Evolutionary conservation across 805 yeast species (phyloP), one percentile per base, ranked within the genome.

Genomic region (Blastobotrys attinorum): DNA sequence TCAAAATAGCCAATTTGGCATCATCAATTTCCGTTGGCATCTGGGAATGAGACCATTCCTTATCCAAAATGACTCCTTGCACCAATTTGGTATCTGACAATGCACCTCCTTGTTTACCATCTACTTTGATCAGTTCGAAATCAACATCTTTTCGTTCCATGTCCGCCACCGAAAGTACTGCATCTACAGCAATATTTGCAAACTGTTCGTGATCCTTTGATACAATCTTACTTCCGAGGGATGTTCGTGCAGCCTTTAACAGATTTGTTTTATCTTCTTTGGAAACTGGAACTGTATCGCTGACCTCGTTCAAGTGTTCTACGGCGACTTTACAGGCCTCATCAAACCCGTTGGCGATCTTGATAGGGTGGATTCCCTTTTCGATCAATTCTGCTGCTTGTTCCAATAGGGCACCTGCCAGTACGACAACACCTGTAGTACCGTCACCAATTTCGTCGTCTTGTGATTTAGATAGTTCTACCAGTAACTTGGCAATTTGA

Each of bases 391-490:
- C 97, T 45, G 83, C 66, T 2, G 98, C 97, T 67, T 92, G 96
- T 63, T 90, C 97, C 47, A 92, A 72, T 51, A 92, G 70, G 2
- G 97, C 95, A 53, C 96, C 84, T 1, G 98, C 97, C 42, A 92
- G 70, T 2, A 92, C 97, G 43, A 92, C 97, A 22, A 92, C 99
- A 60, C 97, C 97, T 3, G 99, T 92, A 22, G 99, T 92, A 60
- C 98, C 98, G 63, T 90, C 98, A 45, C 98, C 98, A 61, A 90
- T 87, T 67, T 90, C 97, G 62, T 92, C 96, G 64, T 90, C 98
- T 71, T 90, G 98, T 22, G 96, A 85, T 63, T 77, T 84, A 23
- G 96, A 83, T 52, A 92, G 74, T 66, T 94, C 96, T 16, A 92
- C 99, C 59, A 92, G 70, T 48, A 92, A 72, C 66, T 92, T 92